Evolutionary conservation across 768 basidiomycete species (phyloP), one percentile per base, ranked within the genome.

Genomic region (Boletellus ananas): DNA sequence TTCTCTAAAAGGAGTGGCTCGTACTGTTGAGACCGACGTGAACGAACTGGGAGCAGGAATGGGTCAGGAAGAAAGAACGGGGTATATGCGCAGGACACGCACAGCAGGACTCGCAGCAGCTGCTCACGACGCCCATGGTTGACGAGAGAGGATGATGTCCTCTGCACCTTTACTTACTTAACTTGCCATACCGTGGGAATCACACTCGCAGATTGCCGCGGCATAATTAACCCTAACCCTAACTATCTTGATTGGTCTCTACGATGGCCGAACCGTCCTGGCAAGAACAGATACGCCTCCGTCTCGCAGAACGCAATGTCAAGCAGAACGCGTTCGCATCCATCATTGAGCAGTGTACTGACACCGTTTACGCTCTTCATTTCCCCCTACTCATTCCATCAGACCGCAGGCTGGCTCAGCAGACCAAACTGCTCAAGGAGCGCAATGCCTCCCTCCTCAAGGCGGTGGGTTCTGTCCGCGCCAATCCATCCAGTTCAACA

Each of bases 371-470:
- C 38, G 10, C n/a, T 14, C 3, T 17, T 13, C 17, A 29, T 50
- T n/a, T 47, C 17, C 14, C 54, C 54, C 33, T 51, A 25, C 56
- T 60, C 47, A 58, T 34, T 41, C 47, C 42, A 54, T 49, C 71
- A 97, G 94, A 94, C 74, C 84, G 90, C 54, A 83, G 91, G 63
- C 78, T 97, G 57, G 93, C 94, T 4, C 89, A 92, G 63, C 92
- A 94, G 69, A 90, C 94, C 18, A 86, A 90, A 61, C 78, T 94
- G 14, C 77, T 97, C 63, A 95, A 92, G 66, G 90, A 95, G 63
- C 81, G 95, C 48, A 97, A 97, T 79, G 81, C 85, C 14, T 87
- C 89, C 10, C 79, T 98, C 25, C 74, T 97, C 50, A 81, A 88
- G 51, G 91, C 90, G 7, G 91, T 94, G 9, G 83, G 81, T 34